phyloP scores from a whole-genome alignment of 139 green algal species.

The Closterium sp. region DNA sequence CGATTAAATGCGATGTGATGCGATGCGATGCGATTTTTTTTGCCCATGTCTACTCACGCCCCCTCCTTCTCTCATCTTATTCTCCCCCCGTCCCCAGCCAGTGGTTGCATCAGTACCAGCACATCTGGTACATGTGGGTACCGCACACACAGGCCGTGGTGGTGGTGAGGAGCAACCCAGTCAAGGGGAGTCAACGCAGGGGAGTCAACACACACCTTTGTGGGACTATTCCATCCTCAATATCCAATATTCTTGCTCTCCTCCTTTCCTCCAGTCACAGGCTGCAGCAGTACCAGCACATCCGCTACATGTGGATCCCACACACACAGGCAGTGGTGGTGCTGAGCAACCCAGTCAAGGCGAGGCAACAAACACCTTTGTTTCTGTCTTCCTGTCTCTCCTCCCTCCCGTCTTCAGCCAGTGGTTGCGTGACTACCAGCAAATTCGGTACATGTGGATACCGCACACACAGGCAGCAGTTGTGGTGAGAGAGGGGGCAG shows the following conservation, averaged over 20 bases:
- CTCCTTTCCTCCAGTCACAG: constrained; percentile 51
- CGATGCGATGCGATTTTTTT: no score
- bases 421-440: constrained; percentile 73
- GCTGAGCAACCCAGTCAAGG: constrained; percentile 43
- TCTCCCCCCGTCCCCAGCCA: not conserved
- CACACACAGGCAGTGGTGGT: constrained; percentile 78
- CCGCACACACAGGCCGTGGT: constrained; percentile 81
- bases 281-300: constrained; percentile 77
- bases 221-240: no score
- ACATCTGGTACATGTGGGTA: constrained; percentile 91
- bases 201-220: no score
- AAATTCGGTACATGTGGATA: constrained; percentile 98
- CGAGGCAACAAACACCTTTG: not conserved
- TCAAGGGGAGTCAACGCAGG: no score
- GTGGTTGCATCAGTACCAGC: not conserved
- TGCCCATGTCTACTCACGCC: no score
- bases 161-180: constrained; percentile 34
- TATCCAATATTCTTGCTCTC: not conserved
- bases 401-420: constrained; percentile 31
- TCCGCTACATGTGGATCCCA: constrained; percentile 97
- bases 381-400: not conserved
- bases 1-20: no score
- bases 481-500: no score
- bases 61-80: not conserved
- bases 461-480: constrained; percentile 93